phyloP scores from a whole-genome alignment of 768 basidiomycete genomes.

The Galerina marginata region DNA sequence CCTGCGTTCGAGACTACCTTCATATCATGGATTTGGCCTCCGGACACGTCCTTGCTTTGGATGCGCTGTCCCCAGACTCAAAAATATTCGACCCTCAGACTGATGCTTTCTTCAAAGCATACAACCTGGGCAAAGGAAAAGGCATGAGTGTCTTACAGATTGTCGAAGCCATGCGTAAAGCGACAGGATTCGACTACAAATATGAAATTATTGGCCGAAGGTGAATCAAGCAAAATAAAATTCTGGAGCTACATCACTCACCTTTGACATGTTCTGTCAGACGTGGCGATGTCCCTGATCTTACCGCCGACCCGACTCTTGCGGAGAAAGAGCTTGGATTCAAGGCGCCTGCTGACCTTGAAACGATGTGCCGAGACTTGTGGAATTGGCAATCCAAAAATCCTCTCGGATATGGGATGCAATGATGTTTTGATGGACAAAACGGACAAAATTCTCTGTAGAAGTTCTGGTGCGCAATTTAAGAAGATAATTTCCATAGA shows the following conservation, averaged over 20 bases:
- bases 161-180: slow-evolving; percentile 91
- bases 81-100: slow-evolving; percentile 60
- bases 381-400: slow-evolving; percentile 99
- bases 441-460: background rate
- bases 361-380: slow-evolving; percentile 93
- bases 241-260: background rate
- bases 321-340: slow-evolving; percentile 95
- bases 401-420: slow-evolving; percentile 70
- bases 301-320: slow-evolving; percentile 91
- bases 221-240: slow-evolving; percentile 48
- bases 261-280: slow-evolving; percentile 43
- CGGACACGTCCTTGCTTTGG: slow-evolving; percentile 90
- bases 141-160: slow-evolving; percentile 95
- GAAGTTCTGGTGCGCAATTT: slow-evolving; percentile 11
- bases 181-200: slow-evolving; percentile 87
- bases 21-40: slow-evolving; percentile 94
- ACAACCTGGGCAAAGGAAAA: slow-evolving; percentile 94
- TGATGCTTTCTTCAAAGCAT: slow-evolving; percentile 82
- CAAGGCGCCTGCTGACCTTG: slow-evolving; percentile 77
- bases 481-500: slow-evolving; percentile 15
- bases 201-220: slow-evolving; percentile 90
- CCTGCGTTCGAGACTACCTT: slow-evolving; percentile 96
- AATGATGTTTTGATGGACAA: slow-evolving; percentile 16
- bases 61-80: slow-evolving; percentile 72
- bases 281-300: slow-evolving; percentile 93